Evolutionary conservation across 106 monocot genomes (phyloP).

Genomic region (Dioscorea alata): DNA sequence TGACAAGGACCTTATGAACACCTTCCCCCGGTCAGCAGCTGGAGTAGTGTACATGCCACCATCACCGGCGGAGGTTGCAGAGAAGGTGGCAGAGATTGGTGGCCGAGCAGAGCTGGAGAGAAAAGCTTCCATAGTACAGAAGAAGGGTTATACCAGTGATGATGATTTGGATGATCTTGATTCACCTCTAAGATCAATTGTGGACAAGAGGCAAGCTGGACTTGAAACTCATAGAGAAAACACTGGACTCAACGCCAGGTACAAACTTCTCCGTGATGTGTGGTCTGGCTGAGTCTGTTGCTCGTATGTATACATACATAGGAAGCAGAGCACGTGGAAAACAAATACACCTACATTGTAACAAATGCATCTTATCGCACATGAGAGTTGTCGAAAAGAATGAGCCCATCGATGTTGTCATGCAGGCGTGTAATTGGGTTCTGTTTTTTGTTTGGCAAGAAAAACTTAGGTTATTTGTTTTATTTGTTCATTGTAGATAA

Average conservation of each 20-base stretch:
- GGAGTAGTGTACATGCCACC: conserved; percentile 58
- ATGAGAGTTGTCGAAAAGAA: no score
- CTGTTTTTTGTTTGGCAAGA: no score
- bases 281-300: conserved; percentile 9
- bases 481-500: no score
- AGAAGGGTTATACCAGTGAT: conserved; percentile 85
- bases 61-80: conserved; percentile 35
- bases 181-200: conserved; percentile 16
- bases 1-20: conserved; percentile 30
- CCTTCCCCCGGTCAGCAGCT: conserved; percentile 55
- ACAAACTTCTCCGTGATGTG: conserved; percentile 8
- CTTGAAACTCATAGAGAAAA: not conserved
- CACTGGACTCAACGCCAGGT: not conserved
- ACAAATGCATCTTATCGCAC: no score
- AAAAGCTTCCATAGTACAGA: conserved; percentile 52
- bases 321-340: no score
- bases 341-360: no score
- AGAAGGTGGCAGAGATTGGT: conserved; percentile 45
- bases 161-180: conserved; percentile 82
- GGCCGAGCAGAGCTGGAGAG: conserved; percentile 34
- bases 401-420: no score
- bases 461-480: no score
- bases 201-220: not conserved
- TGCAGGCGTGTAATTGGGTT: no score
- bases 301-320: conserved; percentile 2